Evolutionary conservation across 2,329 filamentous ascomycete genomes (phyloP).

Genomic region (Ophiostoma pallidulum): DNA sequence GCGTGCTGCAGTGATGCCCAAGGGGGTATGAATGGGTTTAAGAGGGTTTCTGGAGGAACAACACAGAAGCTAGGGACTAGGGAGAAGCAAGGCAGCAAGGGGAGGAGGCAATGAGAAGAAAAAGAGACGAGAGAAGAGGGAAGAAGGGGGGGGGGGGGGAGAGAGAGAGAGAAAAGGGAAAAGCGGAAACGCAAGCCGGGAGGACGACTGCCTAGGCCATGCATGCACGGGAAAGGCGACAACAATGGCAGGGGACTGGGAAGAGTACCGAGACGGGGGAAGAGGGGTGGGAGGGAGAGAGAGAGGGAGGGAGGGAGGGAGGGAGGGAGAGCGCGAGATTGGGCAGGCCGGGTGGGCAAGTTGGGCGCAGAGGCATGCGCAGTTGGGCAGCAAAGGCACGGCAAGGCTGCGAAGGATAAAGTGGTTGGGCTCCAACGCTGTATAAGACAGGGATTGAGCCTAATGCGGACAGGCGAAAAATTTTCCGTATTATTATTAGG

Average conservation of each 20-base stretch:
- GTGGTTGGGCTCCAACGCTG: constrained; percentile 11
- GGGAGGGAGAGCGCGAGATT: neutral
- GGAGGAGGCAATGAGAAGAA: neutral
- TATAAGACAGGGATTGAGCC: constrained; percentile 12
- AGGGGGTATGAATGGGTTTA: neutral
- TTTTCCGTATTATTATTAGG: constrained; percentile 2
- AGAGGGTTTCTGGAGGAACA: neutral
- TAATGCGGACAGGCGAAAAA: constrained; percentile 6
- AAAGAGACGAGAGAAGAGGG: neutral
- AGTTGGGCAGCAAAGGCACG: constrained; percentile 9
- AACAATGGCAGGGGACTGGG: neutral
- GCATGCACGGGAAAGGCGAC: constrained; percentile 1
- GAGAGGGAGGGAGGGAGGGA: neutral
- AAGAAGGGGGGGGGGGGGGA: neutral
- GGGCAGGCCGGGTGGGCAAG: no score
- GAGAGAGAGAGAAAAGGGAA: no score
- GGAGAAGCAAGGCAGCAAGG: neutral
- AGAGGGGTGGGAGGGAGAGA: neutral
- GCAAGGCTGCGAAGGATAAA: constrained; percentile 11
- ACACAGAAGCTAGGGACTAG: neutral
- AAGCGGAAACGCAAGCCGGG: neutral
- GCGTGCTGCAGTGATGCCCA: constrained; percentile 7
- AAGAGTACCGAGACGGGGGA: constrained; percentile 1
- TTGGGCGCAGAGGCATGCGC: constrained; percentile 7
- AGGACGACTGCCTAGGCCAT: neutral